Base-by-base conservation (phyloP, 2,329 filamentous ascomycete genomes). In the Thermothelomyces thermophilus region DNA sequence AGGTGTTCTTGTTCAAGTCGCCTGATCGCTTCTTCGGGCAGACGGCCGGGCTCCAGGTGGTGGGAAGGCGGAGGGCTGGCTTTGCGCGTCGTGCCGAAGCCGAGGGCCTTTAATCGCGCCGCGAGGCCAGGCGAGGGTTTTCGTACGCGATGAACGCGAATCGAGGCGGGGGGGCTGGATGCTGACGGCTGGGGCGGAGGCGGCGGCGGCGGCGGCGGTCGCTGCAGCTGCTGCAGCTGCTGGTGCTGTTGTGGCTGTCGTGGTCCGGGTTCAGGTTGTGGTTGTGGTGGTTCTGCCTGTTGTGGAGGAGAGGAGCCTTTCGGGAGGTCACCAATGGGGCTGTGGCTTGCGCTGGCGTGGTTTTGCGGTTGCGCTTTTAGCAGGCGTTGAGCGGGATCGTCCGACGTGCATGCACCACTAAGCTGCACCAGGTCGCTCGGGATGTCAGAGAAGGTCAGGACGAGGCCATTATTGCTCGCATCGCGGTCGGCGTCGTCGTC, bases 21-120 rank as follows among this genome's bases (percentile, higher is more conserved):
- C 58, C 80, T 77, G 51, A 89, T 74, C 60, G 87, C 83, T 57
- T 82, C 74, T 66, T 87, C 82, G 60, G 84, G 75, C 48, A 89
- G 80, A 53, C 84, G 81, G 57, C 84, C 84, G 61, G 70, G 68
- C 44, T 78, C 74, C 65, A 56, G 59, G 44, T 63, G 61, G 20
- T 48, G 56, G 9, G 65, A 57, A 14, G 61, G 60, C 46, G 67
- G 57, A 37, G 63, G 64, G 36, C 67, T 63, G 55, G 68, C 59
- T 52, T 70, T 68, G 55, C 69, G 70, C 45, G 66, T 55, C 22
- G 67, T 66, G 50, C 77, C 78, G 55, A 84, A 82, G 34, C 81
- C 80, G 39, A 84, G 70, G 36, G 81, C 81, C 62, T 81, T 83
- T 48, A 84, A 73, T 62, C 81, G 78, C 53, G 80, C 80, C 58